Percentiles rank a stretch among this genome's conserved stretches.
Evolutionary conservation across 768 basidiomycete genomes (phyloP).

Genomic region (Panaeolus papilionaceus): DNA sequence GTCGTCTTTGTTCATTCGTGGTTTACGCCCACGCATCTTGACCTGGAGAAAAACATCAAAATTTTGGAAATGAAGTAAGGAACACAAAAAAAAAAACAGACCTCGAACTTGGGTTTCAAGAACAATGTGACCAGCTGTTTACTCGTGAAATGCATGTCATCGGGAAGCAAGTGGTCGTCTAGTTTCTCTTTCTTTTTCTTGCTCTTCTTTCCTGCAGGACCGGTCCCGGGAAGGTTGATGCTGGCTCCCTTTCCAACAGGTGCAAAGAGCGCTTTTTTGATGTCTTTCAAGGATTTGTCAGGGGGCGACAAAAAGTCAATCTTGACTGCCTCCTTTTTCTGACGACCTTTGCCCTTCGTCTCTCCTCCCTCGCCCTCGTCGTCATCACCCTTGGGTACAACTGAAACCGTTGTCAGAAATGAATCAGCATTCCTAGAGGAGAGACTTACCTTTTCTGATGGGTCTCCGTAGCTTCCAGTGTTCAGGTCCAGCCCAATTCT

Average conservation of each 20-base stretch:
- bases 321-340: constrained; percentile 82
- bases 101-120: constrained; percentile 94
- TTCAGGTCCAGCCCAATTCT: constrained; percentile 99
- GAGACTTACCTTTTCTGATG: constrained; percentile 72
- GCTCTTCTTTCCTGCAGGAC: constrained; percentile 45
- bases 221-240: constrained; percentile 70
- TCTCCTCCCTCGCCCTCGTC: constrained; percentile 51
- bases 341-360: constrained; percentile 59
- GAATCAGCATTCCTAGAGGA: constrained; percentile 13
- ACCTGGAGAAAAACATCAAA: too few species aligned
- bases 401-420: constrained; percentile 17
- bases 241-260: constrained; percentile 73
- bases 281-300: constrained; percentile 64
- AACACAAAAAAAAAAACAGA: too few species aligned
- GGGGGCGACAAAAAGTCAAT: constrained; percentile 77
- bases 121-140: constrained; percentile 91
- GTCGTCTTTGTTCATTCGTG: constrained; percentile 63
- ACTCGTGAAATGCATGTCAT: constrained; percentile 98
- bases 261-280: constrained; percentile 77
- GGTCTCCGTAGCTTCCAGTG: constrained; percentile 95
- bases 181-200: constrained; percentile 71
- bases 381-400: constrained; percentile 36
- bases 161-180: constrained; percentile 83
- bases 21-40: constrained; percentile 84
- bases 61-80: too few species aligned